These are phyloP conservation scores for Hibiscus syriacus DNA, from an alignment of 345 rosid genomes.

Conservation along the genomic window DNA sequence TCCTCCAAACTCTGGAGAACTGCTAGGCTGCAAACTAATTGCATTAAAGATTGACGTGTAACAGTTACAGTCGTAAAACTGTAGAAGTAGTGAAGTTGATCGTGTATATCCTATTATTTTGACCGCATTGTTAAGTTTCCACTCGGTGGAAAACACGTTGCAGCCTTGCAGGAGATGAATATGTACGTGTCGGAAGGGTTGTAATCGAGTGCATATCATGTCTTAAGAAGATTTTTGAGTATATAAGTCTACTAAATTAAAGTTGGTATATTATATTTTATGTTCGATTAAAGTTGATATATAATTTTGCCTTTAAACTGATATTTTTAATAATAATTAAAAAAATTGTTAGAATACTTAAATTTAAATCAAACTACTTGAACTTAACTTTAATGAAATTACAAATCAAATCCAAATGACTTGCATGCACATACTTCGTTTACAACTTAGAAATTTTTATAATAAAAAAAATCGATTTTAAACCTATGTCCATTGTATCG, in stretches of 20 bases:
- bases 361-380: too few relatives aligned
- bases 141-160: background rate
- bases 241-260: too few relatives aligned
- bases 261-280: too few relatives aligned
- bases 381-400: background rate
- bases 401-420: background rate
- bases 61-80: background rate
- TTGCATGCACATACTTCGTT: background rate
- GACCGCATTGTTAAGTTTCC: background rate
- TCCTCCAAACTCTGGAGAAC: background rate
- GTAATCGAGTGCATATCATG: too few relatives aligned
- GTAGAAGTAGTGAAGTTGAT: background rate
- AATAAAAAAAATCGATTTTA: too few relatives aligned
- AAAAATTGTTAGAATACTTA: too few relatives aligned
- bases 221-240: too few relatives aligned
- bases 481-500: background rate
- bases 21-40: background rate
- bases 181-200: too few relatives aligned
- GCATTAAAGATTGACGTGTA: background rate
- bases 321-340: too few relatives aligned
- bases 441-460: too few relatives aligned
- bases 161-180: background rate
- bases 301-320: too few relatives aligned
- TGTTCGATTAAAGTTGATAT: too few relatives aligned
- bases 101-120: background rate